phyloP scores from a whole-genome alignment of 2,329 filamentous ascomycete genomes.

The Alternaria incomplexa region DNA sequence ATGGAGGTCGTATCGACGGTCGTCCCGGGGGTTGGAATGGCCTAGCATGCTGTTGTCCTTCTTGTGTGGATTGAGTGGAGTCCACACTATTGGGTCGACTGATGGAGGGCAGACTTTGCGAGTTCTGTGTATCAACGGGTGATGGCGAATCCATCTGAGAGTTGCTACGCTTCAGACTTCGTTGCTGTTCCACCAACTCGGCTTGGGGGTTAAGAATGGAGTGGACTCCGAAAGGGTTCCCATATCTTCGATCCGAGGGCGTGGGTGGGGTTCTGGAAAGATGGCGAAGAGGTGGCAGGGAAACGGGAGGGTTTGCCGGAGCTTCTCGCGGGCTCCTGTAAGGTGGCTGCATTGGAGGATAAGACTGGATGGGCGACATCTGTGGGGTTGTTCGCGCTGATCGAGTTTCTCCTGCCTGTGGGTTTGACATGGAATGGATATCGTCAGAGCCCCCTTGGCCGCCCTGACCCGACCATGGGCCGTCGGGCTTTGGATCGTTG shows the following conservation, averaged over 20 bases:
- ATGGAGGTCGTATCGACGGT: slow-evolving; percentile 54
- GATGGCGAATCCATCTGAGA: slow-evolving; percentile 54
- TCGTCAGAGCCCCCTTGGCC: slow-evolving; percentile 43
- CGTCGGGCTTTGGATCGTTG: slow-evolving; percentile 38
- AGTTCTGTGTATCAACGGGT: slow-evolving; percentile 45
- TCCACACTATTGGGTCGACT: slow-evolving; percentile 45
- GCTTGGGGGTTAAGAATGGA: slow-evolving; percentile 55
- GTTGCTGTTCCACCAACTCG: slow-evolving; percentile 41
- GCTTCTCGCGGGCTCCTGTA: slow-evolving; percentile 29
- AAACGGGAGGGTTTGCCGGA: slow-evolving; percentile 24
- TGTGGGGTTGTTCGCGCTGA: slow-evolving; percentile 37
- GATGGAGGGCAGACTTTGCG: slow-evolving; percentile 41
- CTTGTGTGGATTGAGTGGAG: slow-evolving; percentile 37
- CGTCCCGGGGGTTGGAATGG: slow-evolving; percentile 35
- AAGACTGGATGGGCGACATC: slow-evolving; percentile 34
- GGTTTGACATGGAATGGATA: slow-evolving; percentile 38
- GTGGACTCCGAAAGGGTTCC: slow-evolving; percentile 50
- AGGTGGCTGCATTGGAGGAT: slow-evolving; percentile 35
- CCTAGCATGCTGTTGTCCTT: slow-evolving; percentile 29
- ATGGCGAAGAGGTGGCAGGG: slow-evolving; percentile 44
- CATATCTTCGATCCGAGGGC: slow-evolving; percentile 36
- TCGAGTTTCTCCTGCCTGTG: slow-evolving; percentile 26
- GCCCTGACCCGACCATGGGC: slow-evolving; percentile 44
- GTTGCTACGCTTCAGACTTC: slow-evolving; percentile 49
- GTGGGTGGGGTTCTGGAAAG: slow-evolving; percentile 45